Evolutionary conservation across 305 asterid species (phyloP), one percentile per base, ranked within the genome.

Genomic region (Lippia alba): DNA sequence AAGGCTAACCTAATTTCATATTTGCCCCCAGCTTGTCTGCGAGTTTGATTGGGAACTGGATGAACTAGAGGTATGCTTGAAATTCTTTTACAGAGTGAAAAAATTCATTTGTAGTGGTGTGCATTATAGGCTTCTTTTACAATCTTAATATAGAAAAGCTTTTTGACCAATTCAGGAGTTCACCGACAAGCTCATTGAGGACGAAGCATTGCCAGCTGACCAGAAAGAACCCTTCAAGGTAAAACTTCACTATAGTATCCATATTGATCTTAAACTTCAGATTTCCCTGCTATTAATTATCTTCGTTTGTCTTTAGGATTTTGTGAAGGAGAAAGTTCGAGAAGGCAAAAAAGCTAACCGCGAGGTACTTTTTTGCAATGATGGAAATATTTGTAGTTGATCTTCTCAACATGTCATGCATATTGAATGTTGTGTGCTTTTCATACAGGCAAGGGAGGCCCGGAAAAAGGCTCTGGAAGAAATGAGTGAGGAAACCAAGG

Each of bases 31-130:
- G 99, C 83, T 83, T 72, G 81, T 91, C 76, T 84, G 96, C 36
- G 93, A 85, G 81, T 94, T 83, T 76, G 99, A 94, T 76, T 94
- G 99, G 99, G 97, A 91, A 59, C 62, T 94, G 15, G 96, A 94
- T 85, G 96, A 94, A 62, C 78, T 86, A 64, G 92, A 86, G 92
- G 96, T 91, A 81, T 64, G 76, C 75, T 41, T 10, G 18, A 32
- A 55, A 48, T 62, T 58, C 16, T 17, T 45, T 66, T 62, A 14
- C 20, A 24, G 30, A 44, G 45, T 24, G 61, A 44, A 48, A 44
- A 34, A 16, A 44, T 44, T 56, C 20, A 39, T 40, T 45, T 58
- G 30, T 24, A 6, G 15, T 33, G 3, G 30, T 24, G 30, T 58
- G 48, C 33, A 67, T 59, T 57, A 34, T 76, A 30, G 65, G 66